A percentile compares a stretch with the other conserved stretches of the same genome.
These are phyloP conservation scores for Penicillium sp. DNA, from an alignment of 2,329 filamentous ascomycete species.

Conservation along the genomic window DNA sequence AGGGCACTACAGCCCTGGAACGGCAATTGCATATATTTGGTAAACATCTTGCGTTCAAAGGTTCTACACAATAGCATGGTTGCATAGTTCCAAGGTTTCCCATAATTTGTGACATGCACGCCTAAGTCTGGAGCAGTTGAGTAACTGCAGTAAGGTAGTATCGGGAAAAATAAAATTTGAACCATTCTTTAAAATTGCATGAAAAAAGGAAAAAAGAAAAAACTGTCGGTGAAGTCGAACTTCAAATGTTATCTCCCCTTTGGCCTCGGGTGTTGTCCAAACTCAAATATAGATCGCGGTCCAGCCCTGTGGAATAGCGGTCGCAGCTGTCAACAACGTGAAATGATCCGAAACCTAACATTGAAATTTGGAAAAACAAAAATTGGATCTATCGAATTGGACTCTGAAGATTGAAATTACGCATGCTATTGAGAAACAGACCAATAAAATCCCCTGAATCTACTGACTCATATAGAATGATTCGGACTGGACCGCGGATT, in stretches of 20 bases:
- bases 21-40: too few relatives aligned
- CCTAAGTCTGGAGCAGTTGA: too few relatives aligned
- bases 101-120: too few relatives aligned
- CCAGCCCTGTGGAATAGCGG: neutral
- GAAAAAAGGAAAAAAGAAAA: too few relatives aligned
- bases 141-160: too few relatives aligned
- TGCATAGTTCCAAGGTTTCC: too few relatives aligned
- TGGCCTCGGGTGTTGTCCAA: neutral
- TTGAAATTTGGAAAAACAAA: neutral
- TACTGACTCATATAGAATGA: neutral
- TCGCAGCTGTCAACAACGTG: neutral
- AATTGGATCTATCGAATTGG: neutral
- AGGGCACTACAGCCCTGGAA: too few relatives aligned
- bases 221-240: neutral
- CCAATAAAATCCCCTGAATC: neutral
- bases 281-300: slow-evolving; percentile 1
- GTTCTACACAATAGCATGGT: too few relatives aligned
- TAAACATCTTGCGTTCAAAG: too few relatives aligned
- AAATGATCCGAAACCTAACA: neutral
- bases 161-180: too few relatives aligned
- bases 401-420: neutral
- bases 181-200: too few relatives aligned
- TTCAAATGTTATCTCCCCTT: neutral
- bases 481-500: neutral
- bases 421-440: neutral